Evolutionary conservation across 768 basidiomycete genomes (phyloP).

Genomic region (Podaxis sp.): DNA sequence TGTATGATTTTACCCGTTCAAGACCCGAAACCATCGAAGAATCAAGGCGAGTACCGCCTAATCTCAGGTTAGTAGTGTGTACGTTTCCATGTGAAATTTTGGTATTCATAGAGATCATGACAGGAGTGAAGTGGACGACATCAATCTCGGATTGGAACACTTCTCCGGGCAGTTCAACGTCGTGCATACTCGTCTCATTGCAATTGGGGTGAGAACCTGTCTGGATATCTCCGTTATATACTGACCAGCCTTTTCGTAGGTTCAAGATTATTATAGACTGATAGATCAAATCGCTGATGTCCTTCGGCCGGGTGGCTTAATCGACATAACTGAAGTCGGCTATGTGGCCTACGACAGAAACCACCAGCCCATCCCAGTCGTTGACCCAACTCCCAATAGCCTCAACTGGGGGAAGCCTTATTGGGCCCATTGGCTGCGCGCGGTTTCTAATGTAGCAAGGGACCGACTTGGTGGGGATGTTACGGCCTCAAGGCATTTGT

Average conservation of each 20-base stretch:
- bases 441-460: conserved; percentile 3
- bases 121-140: conserved; percentile 83
- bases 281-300: conserved; percentile 67
- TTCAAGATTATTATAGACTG: conserved; percentile 63
- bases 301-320: conserved; percentile 68
- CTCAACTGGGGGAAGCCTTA: conserved; percentile 5
- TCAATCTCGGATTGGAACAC: conserved; percentile 82
- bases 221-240: conserved; percentile 9
- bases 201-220: conserved; percentile 62
- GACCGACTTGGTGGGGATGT: conserved; percentile 12
- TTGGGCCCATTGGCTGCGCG: conserved; percentile 12
- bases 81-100: background rate
- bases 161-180: conserved; percentile 79
- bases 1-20: conserved; percentile 40
- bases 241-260: conserved; percentile 38
- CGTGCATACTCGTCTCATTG: conserved; percentile 69
- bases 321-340: conserved; percentile 69
- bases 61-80: conserved; percentile 15
- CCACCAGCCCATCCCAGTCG: conserved; percentile 22
- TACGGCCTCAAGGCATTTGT: conserved; percentile 41
- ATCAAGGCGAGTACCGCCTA: conserved; percentile 12
- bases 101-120: conserved; percentile 12
- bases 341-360: conserved; percentile 61
- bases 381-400: background rate
- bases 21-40: conserved; percentile 7